Evolutionary conservation across 805 yeast species (phyloP).

Genomic region (Schwanniomyces vanrijiae): DNA sequence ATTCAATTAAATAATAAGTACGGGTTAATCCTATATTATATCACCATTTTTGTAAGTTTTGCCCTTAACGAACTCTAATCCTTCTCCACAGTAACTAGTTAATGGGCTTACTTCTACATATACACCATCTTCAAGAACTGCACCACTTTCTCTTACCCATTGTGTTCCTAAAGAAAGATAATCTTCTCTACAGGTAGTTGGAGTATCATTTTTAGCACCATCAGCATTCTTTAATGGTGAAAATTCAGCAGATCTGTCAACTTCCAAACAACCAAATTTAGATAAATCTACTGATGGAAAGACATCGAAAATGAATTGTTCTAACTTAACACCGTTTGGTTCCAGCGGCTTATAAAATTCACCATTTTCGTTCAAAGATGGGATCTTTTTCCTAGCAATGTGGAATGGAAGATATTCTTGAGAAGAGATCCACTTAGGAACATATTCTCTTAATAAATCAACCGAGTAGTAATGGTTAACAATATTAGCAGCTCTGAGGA

Average conservation of each 20-base stretch:
- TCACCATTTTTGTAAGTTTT: constrained; percentile 37
- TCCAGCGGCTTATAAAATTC: constrained; percentile 57
- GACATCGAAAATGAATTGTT: constrained; percentile 95
- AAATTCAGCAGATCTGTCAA: constrained; percentile 79
- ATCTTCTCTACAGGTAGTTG: constrained; percentile 73
- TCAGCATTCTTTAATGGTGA: constrained; percentile 92
- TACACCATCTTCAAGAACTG: constrained; percentile 43
- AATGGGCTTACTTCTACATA: constrained; percentile 76
- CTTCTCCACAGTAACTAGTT: constrained; percentile 77
- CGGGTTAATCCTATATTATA: constrained; percentile 9
- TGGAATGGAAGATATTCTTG: constrained; percentile 83
- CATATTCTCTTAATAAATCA: constrained; percentile 56
- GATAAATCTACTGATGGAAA: constrained; percentile 72
- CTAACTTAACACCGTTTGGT: constrained; percentile 92
- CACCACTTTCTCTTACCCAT: constrained; percentile 80
- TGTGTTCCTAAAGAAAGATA: constrained; percentile 64
- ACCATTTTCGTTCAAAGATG: constrained; percentile 47
- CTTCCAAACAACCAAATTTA: constrained; percentile 90
- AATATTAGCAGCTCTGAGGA: constrained; percentile 91
- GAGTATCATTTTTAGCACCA: constrained; percentile 80
- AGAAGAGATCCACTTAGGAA: constrained; percentile 70
- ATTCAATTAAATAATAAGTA: neutral
- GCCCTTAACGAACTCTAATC: constrained; percentile 57
- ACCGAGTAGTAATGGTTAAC: constrained; percentile 95
- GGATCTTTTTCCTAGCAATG: constrained; percentile 88